Conservation (phyloP, 2,329 filamentous ascomycete genomes). For the Graphilbum ipis-grandicollis region DNA sequence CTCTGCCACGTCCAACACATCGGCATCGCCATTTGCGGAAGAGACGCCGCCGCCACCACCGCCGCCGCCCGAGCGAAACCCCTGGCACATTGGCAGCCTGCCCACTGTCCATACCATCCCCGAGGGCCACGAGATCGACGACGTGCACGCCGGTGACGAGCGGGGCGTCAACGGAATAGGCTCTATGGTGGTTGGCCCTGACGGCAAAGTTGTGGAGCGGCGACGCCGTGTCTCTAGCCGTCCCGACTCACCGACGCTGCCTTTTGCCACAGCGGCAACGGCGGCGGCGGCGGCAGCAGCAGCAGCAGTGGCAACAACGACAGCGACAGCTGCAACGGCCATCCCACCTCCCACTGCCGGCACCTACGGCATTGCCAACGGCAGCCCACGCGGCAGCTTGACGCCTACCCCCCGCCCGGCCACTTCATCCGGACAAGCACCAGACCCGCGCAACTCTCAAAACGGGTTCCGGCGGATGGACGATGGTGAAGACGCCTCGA, state of each 20-base stretch:
- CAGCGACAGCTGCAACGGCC: background rate
- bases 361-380: background rate
- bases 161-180: background rate
- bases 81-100: background rate
- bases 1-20: background rate
- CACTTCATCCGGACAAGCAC: background rate
- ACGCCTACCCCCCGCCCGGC: background rate
- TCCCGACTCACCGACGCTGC: constrained; percentile 10
- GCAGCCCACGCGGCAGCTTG: too few species aligned
- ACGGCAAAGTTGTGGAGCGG: constrained; percentile 2
- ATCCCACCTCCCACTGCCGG: background rate
- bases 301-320: too few species aligned
- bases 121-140: constrained; percentile 2
- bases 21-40: constrained; percentile 3
- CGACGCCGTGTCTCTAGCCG: constrained; percentile 7
- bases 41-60: background rate
- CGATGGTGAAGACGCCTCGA: constrained; percentile 5
- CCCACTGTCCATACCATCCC: constrained; percentile 5
- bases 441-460: background rate
- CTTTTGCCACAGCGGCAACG: background rate
- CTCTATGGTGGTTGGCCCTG: background rate
- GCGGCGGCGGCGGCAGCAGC: background rate
- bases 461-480: constrained; percentile 1
- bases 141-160: background rate
- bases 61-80: background rate